Conservation (phyloP, 306 rosid genomes). For the Lupinus albus region DNA sequence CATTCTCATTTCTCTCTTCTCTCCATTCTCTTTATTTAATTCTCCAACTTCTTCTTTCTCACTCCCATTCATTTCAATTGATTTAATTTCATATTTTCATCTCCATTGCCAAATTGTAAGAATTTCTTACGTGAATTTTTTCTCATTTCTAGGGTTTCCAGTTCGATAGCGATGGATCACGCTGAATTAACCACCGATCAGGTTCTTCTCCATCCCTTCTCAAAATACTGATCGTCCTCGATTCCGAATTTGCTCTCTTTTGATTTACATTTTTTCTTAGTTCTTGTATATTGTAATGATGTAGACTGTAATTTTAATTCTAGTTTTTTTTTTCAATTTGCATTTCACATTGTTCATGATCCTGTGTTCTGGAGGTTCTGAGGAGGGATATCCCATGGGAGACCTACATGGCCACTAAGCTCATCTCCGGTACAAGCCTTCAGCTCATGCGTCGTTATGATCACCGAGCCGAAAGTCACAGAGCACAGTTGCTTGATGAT, state of each 20-base stretch:
- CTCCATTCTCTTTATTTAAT: too few relatives aligned
- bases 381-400: slow-evolving; percentile 97
- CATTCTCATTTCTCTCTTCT: too few relatives aligned
- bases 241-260: background rate
- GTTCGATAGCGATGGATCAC: slow-evolving; percentile 57
- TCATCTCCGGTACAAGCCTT: slow-evolving; percentile 78
- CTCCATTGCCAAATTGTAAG: slow-evolving; percentile 4
- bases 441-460: slow-evolving; percentile 88
- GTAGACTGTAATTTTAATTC: slow-evolving; percentile 9
- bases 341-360: slow-evolving; percentile 21
- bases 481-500: slow-evolving; percentile 89
- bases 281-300: background rate
- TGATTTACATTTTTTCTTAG: background rate
- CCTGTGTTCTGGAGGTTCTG: slow-evolving; percentile 61
- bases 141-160: slow-evolving; percentile 36
- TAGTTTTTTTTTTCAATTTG: background rate
- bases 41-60: too few relatives aligned
- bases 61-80: too few relatives aligned
- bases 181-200: slow-evolving; percentile 84
- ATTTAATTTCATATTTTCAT: background rate
- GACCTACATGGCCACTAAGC: slow-evolving; percentile 75
- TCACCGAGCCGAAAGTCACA: slow-evolving; percentile 69
- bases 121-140: slow-evolving; percentile 24
- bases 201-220: slow-evolving; percentile 60
- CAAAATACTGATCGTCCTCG: slow-evolving; percentile 10